Evolutionary conservation across 352 stramenopile genomes (phyloP).

Genomic region (Phytophthora cactorum): DNA sequence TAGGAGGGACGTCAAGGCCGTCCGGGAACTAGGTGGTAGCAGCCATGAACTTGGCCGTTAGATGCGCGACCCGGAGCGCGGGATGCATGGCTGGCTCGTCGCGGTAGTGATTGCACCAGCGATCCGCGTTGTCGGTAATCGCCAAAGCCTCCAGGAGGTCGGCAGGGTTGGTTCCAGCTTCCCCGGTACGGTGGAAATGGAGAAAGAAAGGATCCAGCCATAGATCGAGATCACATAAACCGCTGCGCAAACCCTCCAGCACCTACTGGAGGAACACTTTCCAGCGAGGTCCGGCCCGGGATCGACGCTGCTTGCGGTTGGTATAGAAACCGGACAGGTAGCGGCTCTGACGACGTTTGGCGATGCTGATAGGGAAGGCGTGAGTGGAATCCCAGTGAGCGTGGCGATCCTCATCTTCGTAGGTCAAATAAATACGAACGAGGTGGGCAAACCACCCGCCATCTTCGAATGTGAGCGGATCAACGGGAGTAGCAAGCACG

Average conservation of each 20-base stretch:
- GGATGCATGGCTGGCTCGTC: background rate
- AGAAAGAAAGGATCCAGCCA: constrained; percentile 3
- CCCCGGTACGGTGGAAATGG: background rate
- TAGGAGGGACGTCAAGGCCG: background rate
- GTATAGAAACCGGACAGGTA: background rate
- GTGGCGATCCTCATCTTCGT: background rate
- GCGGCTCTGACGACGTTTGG: background rate
- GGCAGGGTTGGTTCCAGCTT: background rate
- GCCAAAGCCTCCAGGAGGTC: background rate
- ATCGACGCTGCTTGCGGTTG: constrained; percentile 1
- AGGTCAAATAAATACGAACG: background rate
- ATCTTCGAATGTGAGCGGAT: background rate
- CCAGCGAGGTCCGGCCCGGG: background rate
- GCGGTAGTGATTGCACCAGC: background rate
- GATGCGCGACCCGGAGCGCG: background rate
- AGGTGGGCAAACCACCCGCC: background rate
- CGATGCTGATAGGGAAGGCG: background rate
- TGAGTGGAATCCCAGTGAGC: background rate
- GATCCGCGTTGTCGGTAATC: background rate
- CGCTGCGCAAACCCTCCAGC: background rate
- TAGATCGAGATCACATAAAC: constrained; percentile 3
- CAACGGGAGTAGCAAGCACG: background rate
- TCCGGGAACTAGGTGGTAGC: background rate
- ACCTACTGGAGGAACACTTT: background rate
- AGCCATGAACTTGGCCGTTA: background rate